Base-by-base conservation (phyloP, 2,329 filamentous ascomycete genomes). In the Neofusicoccum parvum region DNA sequence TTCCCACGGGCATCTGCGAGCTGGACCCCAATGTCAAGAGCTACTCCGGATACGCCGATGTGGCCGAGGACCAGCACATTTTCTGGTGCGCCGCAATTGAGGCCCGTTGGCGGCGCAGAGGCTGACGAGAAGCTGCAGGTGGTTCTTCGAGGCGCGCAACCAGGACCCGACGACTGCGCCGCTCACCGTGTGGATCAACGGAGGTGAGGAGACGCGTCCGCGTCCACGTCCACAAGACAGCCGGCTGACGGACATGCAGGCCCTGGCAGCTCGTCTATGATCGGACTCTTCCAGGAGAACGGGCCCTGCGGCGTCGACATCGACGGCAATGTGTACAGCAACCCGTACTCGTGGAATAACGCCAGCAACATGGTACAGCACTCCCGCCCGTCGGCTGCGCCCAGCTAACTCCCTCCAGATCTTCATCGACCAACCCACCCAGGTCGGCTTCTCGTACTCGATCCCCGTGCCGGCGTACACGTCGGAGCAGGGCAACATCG, bases 381-480 rank as follows among this genome's bases (percentile, higher is more conserved):
- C n/a, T n/a, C n/a, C n/a, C 54, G 10, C n/a, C 27, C 46, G n/a
- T 2, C 53, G 27, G 27, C 2, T 17, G 2, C 12, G 11, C 51
- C 10, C 9, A 20, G 12, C 34, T 20, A n/a, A 5, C 14, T 6
- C 14, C 3, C 2, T 15, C 3, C 39, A 70, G 75, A 83, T 92
- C 15, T 91, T 89, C 75, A 86, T 92, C 69, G 89, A 92, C 70
- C 85, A 91, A 73, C 90, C 86, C 9, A 83, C 81, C 10, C 82
- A 85, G 53, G 83, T 86, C 4, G 87, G 87, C 0, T 85, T 88
- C 70, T 86, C 83, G 11, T 88, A 88, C 72, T 79, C 79, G 4
- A 73, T 77, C 12, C 77, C 80, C 0, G 74, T 81, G 6, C 77
- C 80, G 20, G 80, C 69, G 1, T 82, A 81, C 66, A 70, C 66